Base-by-base conservation (phyloP, 2,329 filamentous ascomycete genomes). In the Claviceps sorghi region DNA sequence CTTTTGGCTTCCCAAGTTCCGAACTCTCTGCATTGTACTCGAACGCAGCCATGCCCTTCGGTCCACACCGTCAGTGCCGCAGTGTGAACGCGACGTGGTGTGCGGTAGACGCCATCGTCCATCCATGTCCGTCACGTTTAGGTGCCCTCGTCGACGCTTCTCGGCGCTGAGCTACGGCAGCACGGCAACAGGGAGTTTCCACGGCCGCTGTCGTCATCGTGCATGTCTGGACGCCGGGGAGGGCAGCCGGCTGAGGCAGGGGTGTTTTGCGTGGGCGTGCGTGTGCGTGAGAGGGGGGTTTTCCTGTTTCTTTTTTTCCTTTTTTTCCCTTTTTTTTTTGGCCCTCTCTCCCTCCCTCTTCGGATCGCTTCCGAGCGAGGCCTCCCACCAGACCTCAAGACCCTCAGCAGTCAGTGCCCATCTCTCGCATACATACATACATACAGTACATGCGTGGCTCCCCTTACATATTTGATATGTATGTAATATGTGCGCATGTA, bases 281-380 rank as follows among this genome's bases (percentile, higher is more conserved):
- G 32, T 34, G 32, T 34, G 32, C 11, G 32, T 34, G 32, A 34
- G 26, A 3, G 3, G 3, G 3, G 26, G 26, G 26, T 26, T 26
- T 26, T 26, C 26, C 5, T 26, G 26, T 26, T 26, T 26, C 5
- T 26, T 26, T 26, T 26, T 26, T 26, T 36, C 11, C 8, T n/a
- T 36, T 22, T 36, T 22, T 36, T n/a, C n/a, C 10, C 15, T 22
- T 9, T 6, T 48, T 6, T 17, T 48, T 15, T 36, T n/a, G n/a
- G n/a, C 4, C 2, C 17, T 22, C 30, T 30, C 5, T 26, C 26
- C 9, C 15, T 22, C 17, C 22, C 36, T 43, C 42, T 46, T 53
- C 51, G 51, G 53, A 51, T 55, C 51, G 53, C 42, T 52, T 36
- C 53, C 53, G 53, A 53, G 44, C 51, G 48, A 50, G 53, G 52